Base-by-base conservation (phyloP, 2,329 filamentous ascomycete genomes). In the Apiospora phragmitis region DNA sequence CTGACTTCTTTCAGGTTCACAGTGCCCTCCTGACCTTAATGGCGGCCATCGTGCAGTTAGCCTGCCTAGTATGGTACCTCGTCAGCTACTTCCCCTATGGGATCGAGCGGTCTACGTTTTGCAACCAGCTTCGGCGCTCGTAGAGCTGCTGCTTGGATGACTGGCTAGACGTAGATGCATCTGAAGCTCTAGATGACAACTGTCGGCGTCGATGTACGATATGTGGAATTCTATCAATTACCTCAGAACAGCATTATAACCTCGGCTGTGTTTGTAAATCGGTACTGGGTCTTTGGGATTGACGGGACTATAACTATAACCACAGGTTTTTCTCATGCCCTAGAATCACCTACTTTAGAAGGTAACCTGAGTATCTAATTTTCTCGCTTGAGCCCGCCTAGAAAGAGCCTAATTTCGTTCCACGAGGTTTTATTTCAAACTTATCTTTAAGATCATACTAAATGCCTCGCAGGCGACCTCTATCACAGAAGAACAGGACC, bases 61-160 rank as follows among this genome's bases (percentile, higher is more conserved):
- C 91, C 69, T 93, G 92, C 73, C 85, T 98, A 74, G 74, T 94
- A 65, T 98, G 95, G 95, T 98, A 98, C 83, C 87, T 98, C 65
- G 91, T 98, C 81, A 97, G 94, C 83, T 99, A 99, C 82, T 98
- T 98, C 78, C 96, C 96, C 35, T n/a, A 97, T 98, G 95, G 96
- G 96, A 51, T 93, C 93, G 70, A 93, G 92, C 70, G 94, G 96
- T 55, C 84, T 99, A 74, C 92, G 95, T 71, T 90, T 97, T 75
- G 94, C 94, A 71, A 94, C 94, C 59, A 91, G 90, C 3, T 96
- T 97, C 79, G 96, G 95, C 29, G 93, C 92, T 26, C 92, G 91
- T 79, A 89, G 95, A 78, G 93, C 97, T 47, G 89, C 94, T 6
- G 89, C 94, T 69, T 98, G 95, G 96, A 92, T 98, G 89, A 91